Conservation (phyloP, 495 filamentous ascomycete genomes). For the Sphaerosporella brunnea region DNA sequence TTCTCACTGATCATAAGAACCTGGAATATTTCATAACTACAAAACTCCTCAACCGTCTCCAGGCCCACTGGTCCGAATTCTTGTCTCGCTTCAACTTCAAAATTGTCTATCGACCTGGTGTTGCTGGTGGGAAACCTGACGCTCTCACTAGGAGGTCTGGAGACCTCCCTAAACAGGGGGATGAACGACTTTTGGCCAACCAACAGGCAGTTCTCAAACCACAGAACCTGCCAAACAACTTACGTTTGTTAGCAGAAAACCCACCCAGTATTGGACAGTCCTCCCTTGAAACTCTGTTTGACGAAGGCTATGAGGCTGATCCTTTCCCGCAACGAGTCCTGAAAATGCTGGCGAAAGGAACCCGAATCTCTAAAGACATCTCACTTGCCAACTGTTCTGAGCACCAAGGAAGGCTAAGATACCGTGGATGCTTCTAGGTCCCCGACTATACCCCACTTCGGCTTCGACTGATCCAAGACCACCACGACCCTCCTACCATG, state of each 20-base stretch:
- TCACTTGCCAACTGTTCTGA: background rate
- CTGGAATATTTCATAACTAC: slow-evolving; percentile 22
- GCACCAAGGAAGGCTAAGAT: background rate
- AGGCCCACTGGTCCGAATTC: slow-evolving; percentile 5
- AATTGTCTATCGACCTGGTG: slow-evolving; percentile 11
- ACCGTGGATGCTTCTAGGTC: background rate
- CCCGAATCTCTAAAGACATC: background rate
- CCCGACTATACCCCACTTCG: background rate
- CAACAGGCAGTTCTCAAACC: slow-evolving; percentile 3
- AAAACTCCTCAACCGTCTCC: background rate
- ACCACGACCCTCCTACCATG: background rate
- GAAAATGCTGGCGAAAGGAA: background rate
- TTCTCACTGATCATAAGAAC: slow-evolving; percentile 17
- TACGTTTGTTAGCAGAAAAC: background rate
- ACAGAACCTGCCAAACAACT: background rate
- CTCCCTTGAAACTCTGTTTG: background rate
- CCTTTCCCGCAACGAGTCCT: background rate
- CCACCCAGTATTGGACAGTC: background rate
- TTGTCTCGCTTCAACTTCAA: slow-evolving; percentile 10
- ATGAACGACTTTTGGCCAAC: background rate
- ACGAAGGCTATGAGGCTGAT: background rate
- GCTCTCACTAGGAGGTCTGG: slow-evolving; percentile 7
- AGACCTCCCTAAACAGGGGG: slow-evolving; percentile 2
- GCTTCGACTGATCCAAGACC: background rate
- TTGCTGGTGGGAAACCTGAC: slow-evolving; percentile 8